These are phyloP conservation scores for Penicillium pulvis DNA, from an alignment of 495 filamentous ascomycete species.

Conservation along the genomic window DNA sequence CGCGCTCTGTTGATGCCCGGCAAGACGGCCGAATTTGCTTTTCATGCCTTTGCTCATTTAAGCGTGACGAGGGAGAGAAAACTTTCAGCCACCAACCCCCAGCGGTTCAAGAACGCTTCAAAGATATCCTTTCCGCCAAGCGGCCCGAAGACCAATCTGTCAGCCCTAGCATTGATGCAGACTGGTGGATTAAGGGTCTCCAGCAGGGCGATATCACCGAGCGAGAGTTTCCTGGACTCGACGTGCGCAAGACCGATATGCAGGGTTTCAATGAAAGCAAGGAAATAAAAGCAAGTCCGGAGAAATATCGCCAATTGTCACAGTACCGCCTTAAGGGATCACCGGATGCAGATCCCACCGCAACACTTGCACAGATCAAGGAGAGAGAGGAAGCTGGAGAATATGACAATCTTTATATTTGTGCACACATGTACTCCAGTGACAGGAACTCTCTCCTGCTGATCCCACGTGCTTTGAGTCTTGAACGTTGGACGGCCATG, in stretches of 20 bases:
- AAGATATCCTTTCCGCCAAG: conserved; percentile 39
- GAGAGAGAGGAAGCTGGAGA: conserved; percentile 34
- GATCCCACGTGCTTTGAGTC: conserved; percentile 60
- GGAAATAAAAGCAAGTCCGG: conserved; percentile 39
- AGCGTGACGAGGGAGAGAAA: conserved; percentile 42
- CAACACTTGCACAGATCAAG: conserved; percentile 15
- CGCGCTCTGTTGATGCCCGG: conserved; percentile 58
- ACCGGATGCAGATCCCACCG: conserved; percentile 25
- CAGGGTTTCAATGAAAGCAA: conserved; percentile 49
- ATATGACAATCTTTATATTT: conserved; percentile 60
- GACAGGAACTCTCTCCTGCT: conserved; percentile 71
- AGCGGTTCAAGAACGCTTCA: conserved; percentile 40
- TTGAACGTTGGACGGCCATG: conserved; percentile 54
- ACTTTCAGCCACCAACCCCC: conserved; percentile 44
- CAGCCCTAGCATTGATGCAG: conserved; percentile 47
- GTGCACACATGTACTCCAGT: conserved; percentile 65
- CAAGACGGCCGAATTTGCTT: conserved; percentile 56
- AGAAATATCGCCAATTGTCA: conserved; percentile 60
- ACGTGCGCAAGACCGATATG: conserved; percentile 68
- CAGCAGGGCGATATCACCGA: conserved; percentile 30
- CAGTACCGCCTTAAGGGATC: conserved; percentile 57
- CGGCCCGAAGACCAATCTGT: conserved; percentile 38
- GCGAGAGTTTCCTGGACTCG: conserved; percentile 58
- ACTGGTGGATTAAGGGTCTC: conserved; percentile 44
- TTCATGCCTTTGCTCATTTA: conserved; percentile 64